These are phyloP conservation scores for Pleurotus salmoneostramineus DNA, from an alignment of 768 basidiomycete genomes.

Conservation along the genomic window DNA sequence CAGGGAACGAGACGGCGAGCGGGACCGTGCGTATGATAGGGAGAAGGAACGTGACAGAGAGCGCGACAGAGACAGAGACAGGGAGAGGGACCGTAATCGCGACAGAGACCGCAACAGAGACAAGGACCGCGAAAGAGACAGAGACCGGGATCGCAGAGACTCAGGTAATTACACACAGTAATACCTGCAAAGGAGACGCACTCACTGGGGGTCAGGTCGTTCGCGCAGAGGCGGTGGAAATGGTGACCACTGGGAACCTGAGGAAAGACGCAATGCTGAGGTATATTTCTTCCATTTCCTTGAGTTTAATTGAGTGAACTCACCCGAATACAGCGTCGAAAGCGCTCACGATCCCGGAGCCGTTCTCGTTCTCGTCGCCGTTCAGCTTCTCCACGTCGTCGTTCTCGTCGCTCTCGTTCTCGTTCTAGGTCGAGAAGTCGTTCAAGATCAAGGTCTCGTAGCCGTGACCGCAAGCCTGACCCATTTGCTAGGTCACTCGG, in stretches of 20 bases:
- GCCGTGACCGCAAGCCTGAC: conserved; percentile 62
- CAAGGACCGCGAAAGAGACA: conserved; percentile 39
- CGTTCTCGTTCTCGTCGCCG: conserved; percentile 72
- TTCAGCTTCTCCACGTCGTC: conserved; percentile 60
- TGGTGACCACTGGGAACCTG: conserved; percentile 84
- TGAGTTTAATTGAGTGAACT: background rate
- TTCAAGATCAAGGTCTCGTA: conserved; percentile 63
- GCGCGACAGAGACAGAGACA: conserved; percentile 34
- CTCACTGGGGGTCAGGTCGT: conserved; percentile 20
- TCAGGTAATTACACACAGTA: conserved; percentile 35
- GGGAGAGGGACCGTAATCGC: conserved; percentile 36
- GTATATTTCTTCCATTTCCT: conserved; percentile 29
- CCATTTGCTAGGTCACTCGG: conserved; percentile 78
- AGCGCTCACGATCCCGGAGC: conserved; percentile 64
- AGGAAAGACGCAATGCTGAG: conserved; percentile 68
- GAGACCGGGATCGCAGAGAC: conserved; percentile 48
- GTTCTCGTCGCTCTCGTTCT: conserved; percentile 48
- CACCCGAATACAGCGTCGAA: conserved; percentile 44
- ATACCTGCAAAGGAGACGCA: background rate
- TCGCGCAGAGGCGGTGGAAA: conserved; percentile 40
- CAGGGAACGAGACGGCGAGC: conserved; percentile 39
- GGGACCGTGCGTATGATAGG: conserved; percentile 16
- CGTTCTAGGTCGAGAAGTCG: conserved; percentile 50
- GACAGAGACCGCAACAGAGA: conserved; percentile 43
- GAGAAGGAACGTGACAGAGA: conserved; percentile 29